Evolutionary conservation across 345 rosid species (phyloP).

Genomic region (Xanthoceras sorbifolium): DNA sequence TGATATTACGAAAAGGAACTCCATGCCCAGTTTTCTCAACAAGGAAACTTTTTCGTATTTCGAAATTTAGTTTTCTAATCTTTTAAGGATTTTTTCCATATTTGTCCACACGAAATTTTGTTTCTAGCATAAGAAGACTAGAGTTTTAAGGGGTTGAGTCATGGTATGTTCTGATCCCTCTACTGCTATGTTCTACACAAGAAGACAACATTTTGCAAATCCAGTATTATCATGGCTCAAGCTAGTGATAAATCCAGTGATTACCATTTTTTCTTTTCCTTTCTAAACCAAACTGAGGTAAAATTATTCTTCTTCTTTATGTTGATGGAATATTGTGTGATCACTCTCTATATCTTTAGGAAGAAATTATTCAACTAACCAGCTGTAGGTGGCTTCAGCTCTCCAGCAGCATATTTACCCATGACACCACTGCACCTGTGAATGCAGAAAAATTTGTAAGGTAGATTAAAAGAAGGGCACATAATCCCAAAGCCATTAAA

Average conservation of each 20-base stretch:
- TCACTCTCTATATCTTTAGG: background rate
- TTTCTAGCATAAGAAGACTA: background rate
- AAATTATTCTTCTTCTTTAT: background rate
- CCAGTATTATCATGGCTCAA: background rate
- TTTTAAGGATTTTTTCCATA: background rate
- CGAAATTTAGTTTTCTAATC: too few relatives aligned
- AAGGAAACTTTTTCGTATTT: background rate
- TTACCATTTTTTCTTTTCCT: too few relatives aligned
- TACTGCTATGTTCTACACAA: background rate
- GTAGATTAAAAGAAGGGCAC: slow-evolving; percentile 11
- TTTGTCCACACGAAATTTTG: background rate
- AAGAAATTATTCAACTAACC: slow-evolving; percentile 50
- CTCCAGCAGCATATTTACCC: slow-evolving; percentile 98
- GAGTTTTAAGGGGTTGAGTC: background rate
- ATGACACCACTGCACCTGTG: slow-evolving; percentile 97
- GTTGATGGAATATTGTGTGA: background rate
- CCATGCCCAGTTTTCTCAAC: background rate
- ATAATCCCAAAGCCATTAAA: background rate
- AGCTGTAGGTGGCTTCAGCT: slow-evolving; percentile 91
- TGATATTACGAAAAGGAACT: too few relatives aligned
- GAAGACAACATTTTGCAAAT: background rate
- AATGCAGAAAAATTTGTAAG: slow-evolving; percentile 7
- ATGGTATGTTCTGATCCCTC: background rate
- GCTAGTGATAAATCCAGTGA: background rate
- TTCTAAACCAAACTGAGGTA: background rate